Base-by-base conservation (phyloP, 352 stramenopile genomes). In the Globisporangium polare region DNA sequence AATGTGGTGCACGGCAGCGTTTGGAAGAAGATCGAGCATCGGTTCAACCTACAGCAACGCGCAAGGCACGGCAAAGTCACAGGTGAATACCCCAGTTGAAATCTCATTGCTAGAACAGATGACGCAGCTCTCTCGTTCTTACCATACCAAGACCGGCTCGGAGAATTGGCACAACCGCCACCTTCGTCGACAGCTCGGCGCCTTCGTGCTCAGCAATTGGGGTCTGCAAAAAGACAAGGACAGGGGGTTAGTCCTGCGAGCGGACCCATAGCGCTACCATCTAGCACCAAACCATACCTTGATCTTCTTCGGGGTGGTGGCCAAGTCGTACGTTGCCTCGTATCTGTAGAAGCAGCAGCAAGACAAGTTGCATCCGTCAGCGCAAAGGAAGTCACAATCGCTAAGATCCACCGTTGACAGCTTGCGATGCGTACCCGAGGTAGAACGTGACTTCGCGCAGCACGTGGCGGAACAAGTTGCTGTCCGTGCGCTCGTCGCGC, bases 401-500 rank as follows among this genome's bases (percentile, higher is more conserved):
- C 39, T 33, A 26, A 12, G 17, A 54, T 15, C 15, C 51, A 66
- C 22, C 8, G n/a, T 8, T 35, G 7, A 18, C 26, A 27, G n/a
- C 7, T 39, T 39, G 33, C 33, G 9, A 5, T 39, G 87, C 94
- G 64, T 88, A 99, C 69, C 95, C 97, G 20, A 99, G 76, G 68
- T 99, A 98, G 66, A 98, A 99, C 29, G 97, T 99, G 49, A 99
- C 89, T 83, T 99, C 97, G 47, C 94, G 90, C 55, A 99, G 77
- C n/a, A 98, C 72, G 56, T 94, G 74, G 60, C 97, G 94, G 71
- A 99, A 99, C 15, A 97, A 78, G 45, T 83, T 90, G 58, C 92
- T 92, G 49, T 89, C 80, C 0, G 96, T 99, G 66, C 85, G 81
- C 51, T 96, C 94, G 47, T 97, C 93, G n/a, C 97, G 92, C 33